phyloP scores from a whole-genome alignment of 371 early-diverging fungal genomes.

The Sporodiniella umbellata region DNA sequence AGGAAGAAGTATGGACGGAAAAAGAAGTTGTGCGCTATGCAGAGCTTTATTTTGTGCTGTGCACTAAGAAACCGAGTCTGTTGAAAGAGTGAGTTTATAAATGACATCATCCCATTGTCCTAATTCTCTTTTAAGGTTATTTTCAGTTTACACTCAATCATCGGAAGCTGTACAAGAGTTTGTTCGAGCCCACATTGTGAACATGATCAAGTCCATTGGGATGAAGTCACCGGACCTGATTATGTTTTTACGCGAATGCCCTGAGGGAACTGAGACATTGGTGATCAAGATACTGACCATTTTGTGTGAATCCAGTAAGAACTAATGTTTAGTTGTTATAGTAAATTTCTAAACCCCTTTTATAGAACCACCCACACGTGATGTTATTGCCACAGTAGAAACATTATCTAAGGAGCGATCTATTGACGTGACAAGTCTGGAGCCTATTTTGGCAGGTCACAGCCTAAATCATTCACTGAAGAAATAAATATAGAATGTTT shows the following conservation, averaged over 20 bases:
- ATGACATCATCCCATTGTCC: constrained; percentile 5
- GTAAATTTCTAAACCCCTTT: background rate
- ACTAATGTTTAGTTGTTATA: no score
- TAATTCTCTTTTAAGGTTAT: constrained; percentile 43
- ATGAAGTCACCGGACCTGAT: constrained; percentile 61
- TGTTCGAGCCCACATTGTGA: constrained; percentile 64
- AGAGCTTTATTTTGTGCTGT: constrained; percentile 42
- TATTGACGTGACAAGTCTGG: constrained; percentile 10
- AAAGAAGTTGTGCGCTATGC: constrained; percentile 38
- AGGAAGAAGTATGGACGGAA: constrained; percentile 28
- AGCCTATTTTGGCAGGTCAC: constrained; percentile 18
- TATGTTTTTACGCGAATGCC: constrained; percentile 64
- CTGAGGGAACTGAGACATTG: constrained; percentile 71
- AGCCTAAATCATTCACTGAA: constrained; percentile 5
- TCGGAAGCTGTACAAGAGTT: constrained; percentile 53
- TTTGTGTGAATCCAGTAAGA: constrained; percentile 68
- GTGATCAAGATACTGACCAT: constrained; percentile 68
- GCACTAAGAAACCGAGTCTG: constrained; percentile 36
- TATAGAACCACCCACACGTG: constrained; percentile 16
- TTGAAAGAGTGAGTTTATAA: constrained; percentile 33
- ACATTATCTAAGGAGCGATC: constrained; percentile 16
- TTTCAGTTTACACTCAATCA: constrained; percentile 49
- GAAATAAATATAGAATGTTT: background rate
- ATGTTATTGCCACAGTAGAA: constrained; percentile 15
- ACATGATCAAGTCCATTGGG: constrained; percentile 73